Evolutionary conservation across 306 rosid species (phyloP).

Genomic region (Vigna hirtella): DNA sequence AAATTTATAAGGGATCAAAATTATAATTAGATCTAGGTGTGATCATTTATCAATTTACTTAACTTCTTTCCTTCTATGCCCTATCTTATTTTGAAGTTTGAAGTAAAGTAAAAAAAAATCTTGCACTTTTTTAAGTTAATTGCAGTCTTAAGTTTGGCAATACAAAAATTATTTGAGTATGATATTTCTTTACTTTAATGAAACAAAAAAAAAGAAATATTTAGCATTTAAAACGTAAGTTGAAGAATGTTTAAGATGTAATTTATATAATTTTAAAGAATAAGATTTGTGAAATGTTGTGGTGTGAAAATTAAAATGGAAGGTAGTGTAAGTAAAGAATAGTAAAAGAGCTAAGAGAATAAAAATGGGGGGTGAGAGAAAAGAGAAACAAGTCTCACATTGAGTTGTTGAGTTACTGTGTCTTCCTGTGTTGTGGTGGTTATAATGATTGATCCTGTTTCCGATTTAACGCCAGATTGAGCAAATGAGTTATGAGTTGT

Average conservation of each 20-base stretch:
- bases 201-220: too few relatives aligned
- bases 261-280: not conserved
- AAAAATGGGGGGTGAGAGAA: not conserved
- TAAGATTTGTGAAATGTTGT: too few relatives aligned
- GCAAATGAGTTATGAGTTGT: conserved; percentile 84
- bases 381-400: conserved; percentile 41
- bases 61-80: not conserved
- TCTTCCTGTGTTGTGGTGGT: conserved; percentile 70
- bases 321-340: too few relatives aligned
- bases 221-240: too few relatives aligned
- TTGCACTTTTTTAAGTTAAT: not conserved
- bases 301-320: too few relatives aligned
- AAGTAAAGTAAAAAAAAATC: not conserved
- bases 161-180: not conserved
- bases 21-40: too few relatives aligned
- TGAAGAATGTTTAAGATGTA: too few relatives aligned
- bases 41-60: not conserved
- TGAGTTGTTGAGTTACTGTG: conserved; percentile 66
- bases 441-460: conserved; percentile 54
- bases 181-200: too few relatives aligned
- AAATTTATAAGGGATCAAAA: too few relatives aligned
- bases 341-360: not conserved
- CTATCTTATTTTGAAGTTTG: not conserved
- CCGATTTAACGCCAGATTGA: conserved; percentile 51
- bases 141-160: not conserved